Percentiles rank a stretch among this genome's conserved stretches.
phyloP scores from a whole-genome alignment of 2,329 filamentous ascomycete species.

The Blastomyces gilchristii region DNA sequence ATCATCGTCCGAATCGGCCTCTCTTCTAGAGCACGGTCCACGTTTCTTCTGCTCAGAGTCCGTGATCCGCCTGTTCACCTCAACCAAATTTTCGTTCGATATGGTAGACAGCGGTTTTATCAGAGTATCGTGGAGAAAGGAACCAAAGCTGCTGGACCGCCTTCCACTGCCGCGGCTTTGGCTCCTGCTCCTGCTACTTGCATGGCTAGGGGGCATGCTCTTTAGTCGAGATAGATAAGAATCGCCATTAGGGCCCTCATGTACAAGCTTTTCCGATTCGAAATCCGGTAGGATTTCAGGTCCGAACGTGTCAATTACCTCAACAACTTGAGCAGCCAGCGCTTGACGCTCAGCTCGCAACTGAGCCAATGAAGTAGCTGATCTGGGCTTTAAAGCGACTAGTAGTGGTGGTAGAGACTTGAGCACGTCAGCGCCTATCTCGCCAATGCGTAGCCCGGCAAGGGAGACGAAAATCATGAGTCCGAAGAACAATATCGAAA shows the following conservation, averaged over 20 bases:
- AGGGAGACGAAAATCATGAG: conserved; percentile 72
- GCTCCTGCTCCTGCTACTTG: conserved; percentile 10
- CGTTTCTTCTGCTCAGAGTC: conserved; percentile 62
- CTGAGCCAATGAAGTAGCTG: conserved; percentile 63
- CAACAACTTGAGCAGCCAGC: conserved; percentile 63
- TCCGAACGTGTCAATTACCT: conserved; percentile 74
- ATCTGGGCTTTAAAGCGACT: conserved; percentile 64
- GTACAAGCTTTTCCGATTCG: conserved; percentile 50
- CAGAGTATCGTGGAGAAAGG: neutral
- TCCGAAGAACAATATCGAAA: conserved; percentile 58
- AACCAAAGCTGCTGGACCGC: conserved; percentile 4
- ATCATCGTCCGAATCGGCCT: conserved; percentile 8
- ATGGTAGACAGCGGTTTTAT: conserved; percentile 9
- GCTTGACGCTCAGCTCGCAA: conserved; percentile 57
- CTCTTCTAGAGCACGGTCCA: conserved; percentile 40
- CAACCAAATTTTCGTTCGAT: conserved; percentile 6
- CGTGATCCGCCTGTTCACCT: conserved; percentile 51
- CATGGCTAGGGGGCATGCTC: conserved; percentile 10
- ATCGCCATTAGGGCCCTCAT: conserved; percentile 22
- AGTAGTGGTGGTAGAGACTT: conserved; percentile 74
- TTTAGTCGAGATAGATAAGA: conserved; percentile 15
- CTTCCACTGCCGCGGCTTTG: conserved; percentile 7
- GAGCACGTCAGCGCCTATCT: conserved; percentile 83
- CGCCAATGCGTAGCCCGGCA: conserved; percentile 72
- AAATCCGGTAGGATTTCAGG: conserved; percentile 85